A percentile compares a stretch with the other conserved stretches of the same genome.
Evolutionary conservation across 1,139 yeast species (phyloP).

Genomic region (Pichia sp.): DNA sequence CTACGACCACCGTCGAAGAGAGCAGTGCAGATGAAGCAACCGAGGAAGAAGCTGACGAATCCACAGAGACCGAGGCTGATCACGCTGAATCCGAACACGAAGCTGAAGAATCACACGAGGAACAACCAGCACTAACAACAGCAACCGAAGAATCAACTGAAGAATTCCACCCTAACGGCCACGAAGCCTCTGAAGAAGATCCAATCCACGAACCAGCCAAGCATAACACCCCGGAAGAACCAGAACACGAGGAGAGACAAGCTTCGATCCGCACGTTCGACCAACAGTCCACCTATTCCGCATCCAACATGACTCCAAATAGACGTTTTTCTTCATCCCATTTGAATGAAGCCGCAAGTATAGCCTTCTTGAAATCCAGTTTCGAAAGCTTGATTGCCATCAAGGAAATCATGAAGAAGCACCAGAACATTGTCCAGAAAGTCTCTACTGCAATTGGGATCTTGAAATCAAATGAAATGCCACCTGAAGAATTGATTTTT

Average conservation of each 20-base stretch:
- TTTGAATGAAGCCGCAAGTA: conserved; percentile 32
- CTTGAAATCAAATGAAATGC: conserved; percentile 33
- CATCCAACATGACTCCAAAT: conserved; percentile 13
- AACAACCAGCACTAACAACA: too few species aligned
- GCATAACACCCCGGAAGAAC: too few species aligned
- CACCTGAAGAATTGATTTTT: conserved; percentile 41
- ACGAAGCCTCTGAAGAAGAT: too few species aligned
- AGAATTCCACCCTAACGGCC: too few species aligned
- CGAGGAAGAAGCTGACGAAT: not conserved
- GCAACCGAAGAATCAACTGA: too few species aligned
- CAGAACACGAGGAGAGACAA: not conserved
- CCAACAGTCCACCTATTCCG: conserved; percentile 12
- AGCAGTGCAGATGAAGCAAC: not conserved
- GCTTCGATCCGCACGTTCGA: conserved; percentile 13
- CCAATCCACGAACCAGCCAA: too few species aligned
- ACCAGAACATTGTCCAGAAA: conserved; percentile 40
- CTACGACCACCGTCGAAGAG: not conserved
- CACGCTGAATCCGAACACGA: not conserved
- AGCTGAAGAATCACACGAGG: too few species aligned
- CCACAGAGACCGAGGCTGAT: not conserved
- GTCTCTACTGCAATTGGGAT: conserved; percentile 42
- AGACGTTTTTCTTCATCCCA: conserved; percentile 15
- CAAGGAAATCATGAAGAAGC: conserved; percentile 47
- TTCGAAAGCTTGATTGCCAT: conserved; percentile 45
- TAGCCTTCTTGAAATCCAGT: conserved; percentile 47